These are phyloP conservation scores for Hypoxylon fragiforme DNA, from an alignment of 495 filamentous ascomycete species.

Conservation along the genomic window DNA sequence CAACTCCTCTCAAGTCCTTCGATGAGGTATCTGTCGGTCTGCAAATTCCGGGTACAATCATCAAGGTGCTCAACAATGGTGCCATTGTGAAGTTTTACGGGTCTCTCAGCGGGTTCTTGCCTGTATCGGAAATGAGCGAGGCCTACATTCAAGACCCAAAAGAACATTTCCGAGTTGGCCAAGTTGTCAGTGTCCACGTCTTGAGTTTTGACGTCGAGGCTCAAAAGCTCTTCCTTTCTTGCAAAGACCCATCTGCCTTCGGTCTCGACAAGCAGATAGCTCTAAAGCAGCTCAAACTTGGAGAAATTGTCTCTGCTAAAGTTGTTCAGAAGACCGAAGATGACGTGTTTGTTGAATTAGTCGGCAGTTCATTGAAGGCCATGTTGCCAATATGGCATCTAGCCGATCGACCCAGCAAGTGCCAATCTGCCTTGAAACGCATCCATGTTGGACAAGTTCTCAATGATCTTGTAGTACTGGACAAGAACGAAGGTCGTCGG, in stretches of 20 bases:
- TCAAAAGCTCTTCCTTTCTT: constrained; percentile 80
- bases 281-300: constrained; percentile 69
- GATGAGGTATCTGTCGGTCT: constrained; percentile 66
- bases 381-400: constrained; percentile 75
- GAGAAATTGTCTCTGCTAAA: constrained; percentile 71
- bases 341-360: constrained; percentile 74
- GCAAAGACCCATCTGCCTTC: constrained; percentile 82
- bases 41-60: constrained; percentile 80
- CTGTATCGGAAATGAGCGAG: constrained; percentile 95
- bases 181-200: constrained; percentile 86
- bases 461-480: constrained; percentile 78
- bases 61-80: constrained; percentile 74
- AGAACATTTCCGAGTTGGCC: constrained; percentile 85
- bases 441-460: constrained; percentile 80
- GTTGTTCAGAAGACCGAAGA: constrained; percentile 85
- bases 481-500: constrained; percentile 72
- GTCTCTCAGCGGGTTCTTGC: constrained; percentile 77
- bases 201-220: constrained; percentile 73
- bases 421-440: constrained; percentile 70
- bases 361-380: constrained; percentile 70
- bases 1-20: constrained; percentile 73
- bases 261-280: constrained; percentile 73
- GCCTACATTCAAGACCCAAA: constrained; percentile 87
- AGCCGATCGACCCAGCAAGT: constrained; percentile 78
- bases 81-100: constrained; percentile 95